phyloP scores from a whole-genome alignment of 352 stramenopile genomes.

The Pseudoperonospora humuli region DNA sequence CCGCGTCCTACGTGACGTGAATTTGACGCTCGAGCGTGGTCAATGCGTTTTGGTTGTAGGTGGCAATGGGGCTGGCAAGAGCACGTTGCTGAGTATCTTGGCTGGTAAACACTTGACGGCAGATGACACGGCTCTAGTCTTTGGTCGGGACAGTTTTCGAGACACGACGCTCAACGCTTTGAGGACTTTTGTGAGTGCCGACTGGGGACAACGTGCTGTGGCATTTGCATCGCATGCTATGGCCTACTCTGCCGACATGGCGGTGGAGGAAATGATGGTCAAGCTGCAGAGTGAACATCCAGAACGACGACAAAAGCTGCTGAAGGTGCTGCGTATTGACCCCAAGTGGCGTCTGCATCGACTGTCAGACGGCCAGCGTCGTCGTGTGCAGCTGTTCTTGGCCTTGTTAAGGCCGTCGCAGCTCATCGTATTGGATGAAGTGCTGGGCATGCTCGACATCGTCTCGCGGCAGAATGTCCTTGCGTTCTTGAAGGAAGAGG shows the following conservation, averaged over 20 bases:
- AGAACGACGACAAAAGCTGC: constrained; percentile 89
- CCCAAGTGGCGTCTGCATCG: constrained; percentile 85
- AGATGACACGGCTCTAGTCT: constrained; percentile 68
- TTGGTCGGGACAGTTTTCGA: constrained; percentile 92
- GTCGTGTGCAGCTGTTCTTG: constrained; percentile 94
- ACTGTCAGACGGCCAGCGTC: constrained; percentile 73
- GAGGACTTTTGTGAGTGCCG: constrained; percentile 91
- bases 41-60: constrained; percentile 91
- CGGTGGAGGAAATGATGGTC: constrained; percentile 95
- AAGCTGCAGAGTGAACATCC: constrained; percentile 91
- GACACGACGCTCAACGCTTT: constrained; percentile 92
- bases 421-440: constrained; percentile 97
- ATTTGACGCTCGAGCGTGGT: constrained; percentile 68
- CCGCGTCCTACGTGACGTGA: constrained; percentile 84
- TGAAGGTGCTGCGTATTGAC: constrained; percentile 94
- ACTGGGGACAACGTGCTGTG: constrained; percentile 94
- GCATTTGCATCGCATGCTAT: constrained; percentile 90
- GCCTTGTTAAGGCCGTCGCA: constrained; percentile 93
- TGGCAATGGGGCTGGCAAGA: constrained; percentile 94
- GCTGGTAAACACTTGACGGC: constrained; percentile 92
- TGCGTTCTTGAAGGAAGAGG: constrained; percentile 86
- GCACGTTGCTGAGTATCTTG: constrained; percentile 91
- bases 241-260: constrained; percentile 91
- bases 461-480: constrained; percentile 92
- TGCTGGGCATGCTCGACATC: constrained; percentile 96